Conservation (phyloP, 495 filamentous ascomycete species). For the Penicillium antarcticum region DNA sequence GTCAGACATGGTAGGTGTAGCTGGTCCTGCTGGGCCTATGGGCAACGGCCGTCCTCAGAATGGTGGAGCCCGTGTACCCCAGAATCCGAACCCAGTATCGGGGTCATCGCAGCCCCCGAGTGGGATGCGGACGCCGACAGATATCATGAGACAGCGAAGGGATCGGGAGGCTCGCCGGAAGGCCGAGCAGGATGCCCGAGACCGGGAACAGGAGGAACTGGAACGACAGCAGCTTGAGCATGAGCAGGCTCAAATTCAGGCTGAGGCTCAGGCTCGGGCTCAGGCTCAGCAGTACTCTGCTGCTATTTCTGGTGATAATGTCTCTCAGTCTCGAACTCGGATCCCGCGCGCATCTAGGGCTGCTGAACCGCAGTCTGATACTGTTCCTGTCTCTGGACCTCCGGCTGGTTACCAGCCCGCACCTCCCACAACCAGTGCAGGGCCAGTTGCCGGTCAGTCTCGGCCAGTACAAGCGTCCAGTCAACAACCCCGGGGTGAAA, state of each 20-base stretch:
- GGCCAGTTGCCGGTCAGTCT: conserved; percentile 8
- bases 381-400: conserved; percentile 9
- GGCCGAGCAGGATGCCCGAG: conserved; percentile 54
- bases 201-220: conserved; percentile 50
- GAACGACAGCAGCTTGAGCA: conserved; percentile 52
- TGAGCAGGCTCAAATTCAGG: conserved; percentile 33
- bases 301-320: conserved; percentile 55
- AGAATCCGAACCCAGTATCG: conserved; percentile 47
- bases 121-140: conserved; percentile 56
- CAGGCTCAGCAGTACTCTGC: conserved; percentile 42
- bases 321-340: conserved; percentile 39
- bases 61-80: conserved; percentile 43
- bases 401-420: conserved; percentile 7
- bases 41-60: conserved; percentile 47
- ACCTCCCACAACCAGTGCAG: conserved; percentile 1
- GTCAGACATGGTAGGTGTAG: conserved; percentile 72
- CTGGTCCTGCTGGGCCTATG: conserved; percentile 34
- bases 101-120: conserved; percentile 41
- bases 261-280: conserved; percentile 16
- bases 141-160: conserved; percentile 71
- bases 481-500: conserved; percentile 26
- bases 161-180: conserved; percentile 64
- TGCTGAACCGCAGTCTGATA: conserved; percentile 21
- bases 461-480: conserved; percentile 19
- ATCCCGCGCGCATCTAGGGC: conserved; percentile 23